Conservation (phyloP, 129 eudicot genomes). For the Flaveria robusta region DNA sequence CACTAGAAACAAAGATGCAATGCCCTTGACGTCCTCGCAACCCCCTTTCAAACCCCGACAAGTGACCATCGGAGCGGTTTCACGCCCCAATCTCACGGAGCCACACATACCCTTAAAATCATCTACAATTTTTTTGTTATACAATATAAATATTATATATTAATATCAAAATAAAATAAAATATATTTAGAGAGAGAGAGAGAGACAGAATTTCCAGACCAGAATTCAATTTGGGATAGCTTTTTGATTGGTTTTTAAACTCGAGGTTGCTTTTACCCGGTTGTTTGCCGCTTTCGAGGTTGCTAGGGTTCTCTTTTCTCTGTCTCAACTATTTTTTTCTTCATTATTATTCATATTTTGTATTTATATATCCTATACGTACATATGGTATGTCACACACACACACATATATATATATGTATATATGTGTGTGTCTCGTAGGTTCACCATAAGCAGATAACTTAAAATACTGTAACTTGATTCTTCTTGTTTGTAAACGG, state of each 20-base stretch:
- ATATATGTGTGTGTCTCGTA: background rate
- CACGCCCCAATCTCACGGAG: no score
- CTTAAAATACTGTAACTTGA: background rate
- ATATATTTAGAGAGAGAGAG: background rate
- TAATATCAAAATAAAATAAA: no score
- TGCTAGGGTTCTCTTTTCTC: constrained; percentile 37
- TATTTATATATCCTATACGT: background rate
- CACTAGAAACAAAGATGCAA: no score
- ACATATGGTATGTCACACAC: background rate
- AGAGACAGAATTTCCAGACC: constrained; percentile 19
- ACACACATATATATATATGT: no score
- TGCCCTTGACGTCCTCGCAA: no score
- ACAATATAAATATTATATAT: no score
- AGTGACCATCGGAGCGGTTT: no score
- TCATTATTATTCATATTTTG: constrained; percentile 12
- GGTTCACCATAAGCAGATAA: background rate
- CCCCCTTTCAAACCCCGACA: no score
- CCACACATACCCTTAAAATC: no score
- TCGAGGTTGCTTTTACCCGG: constrained; percentile 69
- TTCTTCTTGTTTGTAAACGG: constrained; percentile 1
- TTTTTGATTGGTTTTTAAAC: constrained; percentile 58
- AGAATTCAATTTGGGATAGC: constrained; percentile 35
- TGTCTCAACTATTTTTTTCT: constrained; percentile 4
- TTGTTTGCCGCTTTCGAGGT: constrained; percentile 47
- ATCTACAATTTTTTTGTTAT: no score